Conservation (phyloP, 2,329 filamentous ascomycete species). For the Ophiocordyceps camponoti-saundersi region DNA sequence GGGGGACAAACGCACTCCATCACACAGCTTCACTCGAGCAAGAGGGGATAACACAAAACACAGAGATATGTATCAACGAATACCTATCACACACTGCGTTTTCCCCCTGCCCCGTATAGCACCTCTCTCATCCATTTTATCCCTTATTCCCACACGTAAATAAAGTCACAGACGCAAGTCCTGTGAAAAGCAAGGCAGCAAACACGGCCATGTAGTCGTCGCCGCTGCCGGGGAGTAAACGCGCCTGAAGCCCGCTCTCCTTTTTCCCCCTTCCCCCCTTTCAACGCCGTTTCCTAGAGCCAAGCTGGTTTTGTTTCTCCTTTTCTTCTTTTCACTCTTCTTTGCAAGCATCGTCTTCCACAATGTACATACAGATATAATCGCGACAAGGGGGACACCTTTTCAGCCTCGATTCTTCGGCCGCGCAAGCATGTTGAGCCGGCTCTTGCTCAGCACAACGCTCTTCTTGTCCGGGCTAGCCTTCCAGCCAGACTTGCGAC, state of each 20-base stretch:
- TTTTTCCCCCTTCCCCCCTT: neutral
- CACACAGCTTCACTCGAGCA: no score
- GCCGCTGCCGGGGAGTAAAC: no score
- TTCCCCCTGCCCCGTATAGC: neutral
- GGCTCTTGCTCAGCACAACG: slow-evolving; percentile 34
- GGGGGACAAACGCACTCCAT: no score
- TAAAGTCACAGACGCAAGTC: neutral
- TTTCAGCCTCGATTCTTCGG: slow-evolving; percentile 38
- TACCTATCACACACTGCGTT: no score
- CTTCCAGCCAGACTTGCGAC: slow-evolving; percentile 9
- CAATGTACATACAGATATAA: neutral
- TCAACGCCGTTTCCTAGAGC: neutral
- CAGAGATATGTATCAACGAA: no score
- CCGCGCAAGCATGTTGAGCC: slow-evolving; percentile 42
- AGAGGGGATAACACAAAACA: no score
- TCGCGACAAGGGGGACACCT: neutral
- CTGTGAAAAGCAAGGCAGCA: neutral
- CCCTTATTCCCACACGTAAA: neutral
- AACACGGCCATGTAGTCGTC: neutral
- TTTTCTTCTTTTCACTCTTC: no score
- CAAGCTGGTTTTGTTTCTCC: no score
- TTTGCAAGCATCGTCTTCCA: neutral
- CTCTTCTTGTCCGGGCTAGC: slow-evolving; percentile 35
- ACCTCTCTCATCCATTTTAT: neutral
- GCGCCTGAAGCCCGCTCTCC: neutral